Conservation (phyloP, 2,329 filamentous ascomycete genomes). For the Fusarium pseudocircinatum region DNA sequence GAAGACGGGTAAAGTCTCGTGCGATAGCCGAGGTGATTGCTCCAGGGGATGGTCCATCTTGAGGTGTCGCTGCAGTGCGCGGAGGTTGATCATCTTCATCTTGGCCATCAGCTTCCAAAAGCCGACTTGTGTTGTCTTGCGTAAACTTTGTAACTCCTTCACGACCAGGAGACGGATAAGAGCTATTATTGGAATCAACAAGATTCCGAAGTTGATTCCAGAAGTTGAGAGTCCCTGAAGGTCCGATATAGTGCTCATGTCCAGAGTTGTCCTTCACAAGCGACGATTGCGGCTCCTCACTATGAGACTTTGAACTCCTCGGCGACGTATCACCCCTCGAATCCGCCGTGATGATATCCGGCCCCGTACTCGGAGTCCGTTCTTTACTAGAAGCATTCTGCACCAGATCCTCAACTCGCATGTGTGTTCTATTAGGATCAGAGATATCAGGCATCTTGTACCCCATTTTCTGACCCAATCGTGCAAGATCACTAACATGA, state of each 20-base stretch:
- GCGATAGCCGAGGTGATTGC: slow-evolving; percentile 43
- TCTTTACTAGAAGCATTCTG: background rate
- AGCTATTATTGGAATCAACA: slow-evolving; percentile 35
- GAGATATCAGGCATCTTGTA: slow-evolving; percentile 49
- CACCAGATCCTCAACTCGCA: slow-evolving; percentile 32
- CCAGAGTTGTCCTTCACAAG: slow-evolving; percentile 48
- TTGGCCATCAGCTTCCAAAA: slow-evolving; percentile 28
- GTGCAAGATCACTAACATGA: slow-evolving; percentile 44
- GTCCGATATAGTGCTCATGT: slow-evolving; percentile 51
- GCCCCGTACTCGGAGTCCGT: background rate
- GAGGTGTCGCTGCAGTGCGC: background rate
- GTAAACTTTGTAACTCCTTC: slow-evolving; percentile 19
- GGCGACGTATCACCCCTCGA: background rate
- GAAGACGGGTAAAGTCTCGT: slow-evolving; percentile 42
- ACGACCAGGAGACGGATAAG: background rate
- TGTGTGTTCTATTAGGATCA: slow-evolving; percentile 15
- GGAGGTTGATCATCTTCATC: slow-evolving; percentile 21
- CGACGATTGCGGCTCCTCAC: slow-evolving; percentile 36
- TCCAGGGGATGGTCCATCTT: slow-evolving; percentile 39
- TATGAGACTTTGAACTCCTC: slow-evolving; percentile 18
- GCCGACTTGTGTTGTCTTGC: slow-evolving; percentile 28
- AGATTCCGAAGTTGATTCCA: slow-evolving; percentile 49
- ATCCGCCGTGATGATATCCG: background rate
- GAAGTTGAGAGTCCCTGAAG: slow-evolving; percentile 50
- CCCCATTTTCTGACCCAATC: slow-evolving; percentile 45